Conservation (phyloP, 164 flowering plant genomes). For the Aristolochia fimbriata region DNA sequence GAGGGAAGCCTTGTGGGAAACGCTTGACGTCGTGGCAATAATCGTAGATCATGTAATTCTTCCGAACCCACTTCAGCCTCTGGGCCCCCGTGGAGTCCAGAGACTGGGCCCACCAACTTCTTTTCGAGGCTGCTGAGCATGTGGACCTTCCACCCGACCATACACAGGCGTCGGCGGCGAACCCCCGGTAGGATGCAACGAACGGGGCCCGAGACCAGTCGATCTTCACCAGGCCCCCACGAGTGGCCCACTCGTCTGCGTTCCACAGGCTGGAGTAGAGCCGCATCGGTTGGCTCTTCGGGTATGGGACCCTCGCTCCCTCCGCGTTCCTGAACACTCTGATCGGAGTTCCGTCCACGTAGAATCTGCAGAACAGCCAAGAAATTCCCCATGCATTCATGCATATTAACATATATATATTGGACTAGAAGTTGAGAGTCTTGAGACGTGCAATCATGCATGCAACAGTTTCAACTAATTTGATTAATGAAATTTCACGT, state of each 20-base stretch:
- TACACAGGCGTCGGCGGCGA: constrained; percentile 3
- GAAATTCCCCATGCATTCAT: neutral
- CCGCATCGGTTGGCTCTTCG: constrained; percentile 6
- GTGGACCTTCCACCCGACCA: constrained; percentile 13
- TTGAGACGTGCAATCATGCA: no score
- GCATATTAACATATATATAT: no score
- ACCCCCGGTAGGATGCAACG: constrained; percentile 1
- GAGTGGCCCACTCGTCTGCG: constrained; percentile 9
- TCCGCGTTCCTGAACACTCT: constrained; percentile 3
- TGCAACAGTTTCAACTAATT: no score
- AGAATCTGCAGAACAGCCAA: neutral
- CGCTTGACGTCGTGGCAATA: constrained; percentile 30
- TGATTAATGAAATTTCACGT: no score
- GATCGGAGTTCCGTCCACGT: constrained; percentile 9
- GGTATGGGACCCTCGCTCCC: constrained; percentile 1
- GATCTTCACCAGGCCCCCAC: constrained; percentile 5
- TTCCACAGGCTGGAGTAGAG: constrained; percentile 7
- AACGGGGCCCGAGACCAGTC: constrained; percentile 6
- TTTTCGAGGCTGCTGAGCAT: constrained; percentile 1
- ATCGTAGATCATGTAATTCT: constrained; percentile 27
- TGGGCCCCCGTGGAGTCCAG: constrained; percentile 20
- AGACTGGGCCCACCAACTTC: constrained; percentile 10
- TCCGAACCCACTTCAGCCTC: constrained; percentile 24
- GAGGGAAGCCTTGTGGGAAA: constrained; percentile 27
- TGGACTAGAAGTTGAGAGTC: no score